Evolutionary conservation across 2,329 filamentous ascomycete genomes (phyloP), one percentile per base, ranked within the genome.

Genomic region (Cadophora sp.): DNA sequence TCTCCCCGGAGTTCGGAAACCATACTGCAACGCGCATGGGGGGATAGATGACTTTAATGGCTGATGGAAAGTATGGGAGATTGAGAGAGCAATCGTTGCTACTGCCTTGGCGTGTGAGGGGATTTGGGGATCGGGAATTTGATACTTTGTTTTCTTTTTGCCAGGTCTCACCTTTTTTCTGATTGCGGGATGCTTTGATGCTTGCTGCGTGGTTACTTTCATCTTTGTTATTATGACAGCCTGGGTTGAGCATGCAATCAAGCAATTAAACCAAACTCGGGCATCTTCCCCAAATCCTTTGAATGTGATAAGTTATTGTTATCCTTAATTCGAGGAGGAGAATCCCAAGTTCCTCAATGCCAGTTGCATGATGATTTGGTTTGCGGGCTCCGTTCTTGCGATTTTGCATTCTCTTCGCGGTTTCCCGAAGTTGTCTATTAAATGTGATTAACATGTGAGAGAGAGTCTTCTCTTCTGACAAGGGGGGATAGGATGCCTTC

Each of bases 241-340:
- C 56, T 50, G 64, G 66, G 66, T 71, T 71, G 68, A 67, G 66
- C 48, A 64, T 69, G 59, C 68, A 70, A 68, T 68, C 64, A 67
- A 68, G 69, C 68, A 70, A 90, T 91, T 84, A 86, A 96, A 82
- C 85, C 85, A 86, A 96, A 82, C 85, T 96, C 82, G 93, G 51
- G 22, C n/a, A 39, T 61, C n/a, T 30, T 43, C 30, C 24, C 58
- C 13, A 7, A 8, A 16, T 39, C 22, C n/a, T 33, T n/a, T 50
- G n/a, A 30, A 24, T 22, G 51, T 39, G 27, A 45, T 16, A 45
- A 45, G 16, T 18, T 45, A n/a, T 45, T 39, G 43, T n/a, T 45
- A 13, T n/a, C 16, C 20, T 48, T 48, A 13, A 45, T 2, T 13
- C 43, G 13, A 6, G 5, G 5, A 6, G 11, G 36, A n/a, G n/a